Percentiles rank a stretch among this genome's conserved stretches.
Conservation (phyloP, 345 rosid genomes). For the Moricandia arvensis region DNA sequence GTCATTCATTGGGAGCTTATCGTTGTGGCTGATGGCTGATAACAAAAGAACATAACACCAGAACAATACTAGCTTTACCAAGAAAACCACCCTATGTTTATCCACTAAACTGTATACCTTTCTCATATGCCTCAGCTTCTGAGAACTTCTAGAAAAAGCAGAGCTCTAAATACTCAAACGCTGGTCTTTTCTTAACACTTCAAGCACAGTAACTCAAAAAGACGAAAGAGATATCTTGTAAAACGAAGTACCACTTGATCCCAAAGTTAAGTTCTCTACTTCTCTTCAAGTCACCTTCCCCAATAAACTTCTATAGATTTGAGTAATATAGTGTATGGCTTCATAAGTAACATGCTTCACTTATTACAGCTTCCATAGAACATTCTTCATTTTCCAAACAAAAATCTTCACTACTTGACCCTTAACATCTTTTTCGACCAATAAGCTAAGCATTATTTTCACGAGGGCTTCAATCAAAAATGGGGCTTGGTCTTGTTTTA, state of each 20-base stretch:
- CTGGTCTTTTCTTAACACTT: slow-evolving; percentile 67
- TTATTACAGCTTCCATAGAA: slow-evolving; percentile 25
- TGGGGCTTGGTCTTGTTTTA: slow-evolving; percentile 94
- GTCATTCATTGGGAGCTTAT: slow-evolving; percentile 17
- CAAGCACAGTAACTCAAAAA: slow-evolving; percentile 77
- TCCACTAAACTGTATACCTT: slow-evolving; percentile 39
- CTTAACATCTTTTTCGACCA: background rate
- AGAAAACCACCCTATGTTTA: slow-evolving; percentile 32
- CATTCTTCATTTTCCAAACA: slow-evolving; percentile 15
- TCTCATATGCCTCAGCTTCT: slow-evolving; percentile 41
- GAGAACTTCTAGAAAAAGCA: slow-evolving; percentile 46
- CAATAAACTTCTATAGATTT: slow-evolving; percentile 68
- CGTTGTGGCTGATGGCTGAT: slow-evolving; percentile 21
- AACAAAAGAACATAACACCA: slow-evolving; percentile 17
- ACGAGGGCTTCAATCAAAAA: slow-evolving; percentile 66
- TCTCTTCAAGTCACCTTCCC: slow-evolving; percentile 50
- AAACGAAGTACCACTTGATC: slow-evolving; percentile 69
- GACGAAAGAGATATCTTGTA: slow-evolving; percentile 74
- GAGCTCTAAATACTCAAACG: slow-evolving; percentile 45
- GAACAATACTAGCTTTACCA: slow-evolving; percentile 9
- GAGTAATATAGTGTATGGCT: slow-evolving; percentile 59
- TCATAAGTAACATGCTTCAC: slow-evolving; percentile 50
- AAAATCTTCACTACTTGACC: slow-evolving; percentile 42
- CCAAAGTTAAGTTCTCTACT: slow-evolving; percentile 45
- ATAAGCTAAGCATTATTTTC: slow-evolving; percentile 50